A percentile compares a stretch with the other conserved stretches of the same genome.
phyloP scores from a whole-genome alignment of 2,329 filamentous ascomycete genomes.

The Aspergillus sp. region DNA sequence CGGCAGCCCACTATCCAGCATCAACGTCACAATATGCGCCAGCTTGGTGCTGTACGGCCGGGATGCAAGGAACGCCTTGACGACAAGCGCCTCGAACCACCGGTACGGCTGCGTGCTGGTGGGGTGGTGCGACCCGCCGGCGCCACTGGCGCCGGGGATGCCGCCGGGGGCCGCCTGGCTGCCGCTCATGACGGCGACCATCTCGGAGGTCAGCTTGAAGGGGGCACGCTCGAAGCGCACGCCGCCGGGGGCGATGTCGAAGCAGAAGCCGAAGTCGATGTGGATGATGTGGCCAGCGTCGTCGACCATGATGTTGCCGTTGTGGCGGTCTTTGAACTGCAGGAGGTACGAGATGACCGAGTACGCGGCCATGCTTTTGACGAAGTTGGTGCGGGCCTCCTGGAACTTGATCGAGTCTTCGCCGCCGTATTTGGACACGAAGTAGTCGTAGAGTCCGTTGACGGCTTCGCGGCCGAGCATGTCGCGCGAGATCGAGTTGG shows the following conservation, averaged over 20 bases:
- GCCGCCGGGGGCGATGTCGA: conserved; percentile 95
- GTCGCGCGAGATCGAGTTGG: conserved; percentile 95
- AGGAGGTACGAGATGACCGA: conserved; percentile 93
- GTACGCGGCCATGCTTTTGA: conserved; percentile 99
- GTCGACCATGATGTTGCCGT: conserved; percentile 99
- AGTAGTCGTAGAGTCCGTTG: conserved; percentile 98
- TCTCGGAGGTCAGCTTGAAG: conserved; percentile 96
- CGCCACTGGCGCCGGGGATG: conserved; percentile 10
- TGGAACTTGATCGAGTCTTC: conserved; percentile 95
- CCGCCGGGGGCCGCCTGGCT: conserved; percentile 33
- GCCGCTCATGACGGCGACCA: conserved; percentile 99
- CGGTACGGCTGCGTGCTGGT: conserved; percentile 83
- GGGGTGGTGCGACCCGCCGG: conserved; percentile 33
- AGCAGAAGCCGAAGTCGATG: conserved; percentile 99
- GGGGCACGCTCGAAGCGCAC: conserved; percentile 97
- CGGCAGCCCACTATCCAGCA: conserved; percentile 93
- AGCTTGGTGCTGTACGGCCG: conserved; percentile 86
- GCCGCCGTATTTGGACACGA: conserved; percentile 93
- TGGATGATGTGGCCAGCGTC: conserved; percentile 96
- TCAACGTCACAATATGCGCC: conserved; percentile 82
- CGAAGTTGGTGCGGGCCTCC: conserved; percentile 91
- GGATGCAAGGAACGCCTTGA: conserved; percentile 90
- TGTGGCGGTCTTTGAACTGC: conserved; percentile 99
- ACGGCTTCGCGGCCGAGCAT: conserved; percentile 98
- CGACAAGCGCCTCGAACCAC: conserved; percentile 93